A percentile compares a stretch with the other conserved stretches of the same genome.
Conservation (phyloP, 495 filamentous ascomycete species). For the Tuber microsphaerosporum region DNA sequence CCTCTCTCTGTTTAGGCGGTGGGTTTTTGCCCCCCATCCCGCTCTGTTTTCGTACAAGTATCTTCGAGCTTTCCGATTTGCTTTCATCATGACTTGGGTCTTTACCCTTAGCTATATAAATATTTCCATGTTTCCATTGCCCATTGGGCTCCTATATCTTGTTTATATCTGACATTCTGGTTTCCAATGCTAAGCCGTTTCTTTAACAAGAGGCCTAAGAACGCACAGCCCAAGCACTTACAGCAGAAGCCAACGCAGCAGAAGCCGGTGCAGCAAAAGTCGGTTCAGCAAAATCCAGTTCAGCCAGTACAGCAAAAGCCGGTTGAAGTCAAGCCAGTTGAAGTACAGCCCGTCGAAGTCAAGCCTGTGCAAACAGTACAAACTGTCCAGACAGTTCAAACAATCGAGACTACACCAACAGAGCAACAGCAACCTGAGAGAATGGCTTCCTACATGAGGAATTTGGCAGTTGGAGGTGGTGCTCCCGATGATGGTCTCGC, state of each 20-base stretch:
- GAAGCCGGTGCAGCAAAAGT: constrained; percentile 12
- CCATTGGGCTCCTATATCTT: background rate
- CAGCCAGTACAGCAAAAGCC: constrained; percentile 8
- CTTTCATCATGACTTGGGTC: constrained; percentile 14
- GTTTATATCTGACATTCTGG: background rate
- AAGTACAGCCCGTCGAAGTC: constrained; percentile 8
- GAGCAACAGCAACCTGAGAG: constrained; percentile 14
- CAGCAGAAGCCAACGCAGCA: constrained; percentile 11
- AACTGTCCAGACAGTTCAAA: constrained; percentile 8
- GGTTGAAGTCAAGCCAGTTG: constrained; percentile 16
- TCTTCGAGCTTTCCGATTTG: constrained; percentile 18
- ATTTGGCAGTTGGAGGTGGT: constrained; percentile 4
- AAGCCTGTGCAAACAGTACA: constrained; percentile 18
- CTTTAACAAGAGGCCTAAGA: constrained; percentile 28
- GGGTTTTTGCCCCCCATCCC: constrained; percentile 19
- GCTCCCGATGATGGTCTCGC: constrained; percentile 20
- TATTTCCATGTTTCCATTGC: background rate
- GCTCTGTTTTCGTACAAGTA: constrained; percentile 35
- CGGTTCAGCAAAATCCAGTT: constrained; percentile 8
- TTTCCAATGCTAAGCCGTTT: constrained; percentile 36
- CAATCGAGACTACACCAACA: background rate
- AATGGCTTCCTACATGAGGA: constrained; percentile 29
- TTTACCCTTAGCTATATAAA: background rate
- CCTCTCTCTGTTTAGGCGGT: constrained; percentile 30
- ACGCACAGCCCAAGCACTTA: constrained; percentile 15